Conservation (phyloP, 2,329 filamentous ascomycete species). For the Verticillium klebahnii region DNA sequence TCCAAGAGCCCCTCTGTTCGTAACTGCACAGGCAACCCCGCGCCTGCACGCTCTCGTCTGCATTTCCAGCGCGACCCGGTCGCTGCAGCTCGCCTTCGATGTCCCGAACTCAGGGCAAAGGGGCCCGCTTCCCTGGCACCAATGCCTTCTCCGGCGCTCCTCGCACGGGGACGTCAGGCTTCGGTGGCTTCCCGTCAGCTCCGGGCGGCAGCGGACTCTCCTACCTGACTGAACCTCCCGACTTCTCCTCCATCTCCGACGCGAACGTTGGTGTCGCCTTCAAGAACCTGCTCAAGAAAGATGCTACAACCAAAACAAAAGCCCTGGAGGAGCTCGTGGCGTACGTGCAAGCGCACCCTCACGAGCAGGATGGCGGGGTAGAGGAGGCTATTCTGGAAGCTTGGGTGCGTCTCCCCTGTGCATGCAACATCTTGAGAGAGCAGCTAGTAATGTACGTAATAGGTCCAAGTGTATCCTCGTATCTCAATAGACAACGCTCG, state of each 20-base stretch:
- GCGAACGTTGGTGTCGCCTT: slow-evolving; percentile 83
- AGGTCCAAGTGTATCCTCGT: slow-evolving; percentile 84
- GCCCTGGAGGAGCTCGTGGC: slow-evolving; percentile 79
- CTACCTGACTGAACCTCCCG: slow-evolving; percentile 81
- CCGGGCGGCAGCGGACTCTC: slow-evolving; percentile 57
- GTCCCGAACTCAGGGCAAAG: slow-evolving; percentile 12
- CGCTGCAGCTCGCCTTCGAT: slow-evolving; percentile 1
- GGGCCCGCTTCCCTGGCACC: slow-evolving; percentile 8
- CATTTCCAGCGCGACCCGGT: not conserved
- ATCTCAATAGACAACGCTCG: slow-evolving; percentile 86
- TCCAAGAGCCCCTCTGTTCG: not conserved
- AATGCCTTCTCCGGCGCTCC: slow-evolving; percentile 8
- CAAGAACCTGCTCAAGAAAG: slow-evolving; percentile 90
- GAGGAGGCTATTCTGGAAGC: slow-evolving; percentile 83
- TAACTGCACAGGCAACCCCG: not conserved
- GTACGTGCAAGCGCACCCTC: slow-evolving; percentile 52
- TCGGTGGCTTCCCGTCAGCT: slow-evolving; percentile 35
- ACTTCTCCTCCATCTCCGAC: slow-evolving; percentile 72
- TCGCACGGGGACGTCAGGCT: slow-evolving; percentile 17
- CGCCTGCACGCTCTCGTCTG: not conserved
- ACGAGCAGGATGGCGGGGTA: slow-evolving; percentile 53
- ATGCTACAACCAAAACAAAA: slow-evolving; percentile 85
- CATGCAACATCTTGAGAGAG: slow-evolving; percentile 13
- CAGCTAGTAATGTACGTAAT: slow-evolving; percentile 31
- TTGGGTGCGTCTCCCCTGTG: slow-evolving; percentile 60